Evolutionary conservation across 495 filamentous ascomycete species (phyloP), one percentile per base, ranked within the genome.

Genomic region (Saxispiralis lemnorum): DNA sequence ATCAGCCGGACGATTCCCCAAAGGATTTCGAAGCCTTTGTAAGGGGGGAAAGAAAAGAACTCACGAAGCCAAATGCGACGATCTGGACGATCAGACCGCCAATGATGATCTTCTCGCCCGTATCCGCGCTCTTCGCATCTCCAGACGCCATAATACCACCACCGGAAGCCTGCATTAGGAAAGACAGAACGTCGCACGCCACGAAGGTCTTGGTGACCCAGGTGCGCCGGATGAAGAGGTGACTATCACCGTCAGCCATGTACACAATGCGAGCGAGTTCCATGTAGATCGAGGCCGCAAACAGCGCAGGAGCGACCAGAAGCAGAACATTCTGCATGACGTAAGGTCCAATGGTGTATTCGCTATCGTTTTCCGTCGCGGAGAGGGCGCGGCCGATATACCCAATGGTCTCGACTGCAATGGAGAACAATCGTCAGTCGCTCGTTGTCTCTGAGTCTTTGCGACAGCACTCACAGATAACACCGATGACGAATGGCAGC

Each of bases 401-500:
- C 17, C 70, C 68, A 36, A 70, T 57, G 1, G 60, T 44, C 44
- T 72, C 68, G 41, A 72, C 67, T 70, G 34, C 2, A 13, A 12
- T 44, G 24, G 1, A 35, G 17, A 5, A 15, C 39, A 19, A 21
- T 18, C 3, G 33, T 11, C 17, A 19, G 14, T 6, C 6, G 32
- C 31, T 36, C 7, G 4, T 3, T 7, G 17, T 44, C 38, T 11
- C 36, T 11, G 2, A 14, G n/a, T 6, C 44, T 11, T 30, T 12
- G 31, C 2, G 14, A 6, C 24, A 34, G n/a, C 19, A 60, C 71
- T 48, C 58, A 76, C 71, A 59, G 20, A 66, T 46, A 14, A 65
- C 69, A 19, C 74, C 71, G 15, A 77, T 56, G 30, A 64, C 44
- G 50, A 78, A 73, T 2, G 67, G 62, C 15, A 74, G 63, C 59